Evolutionary conservation across 1,139 yeast genomes (phyloP), one percentile per base, ranked within the genome.

Genomic region (Geotrichum candidum): DNA sequence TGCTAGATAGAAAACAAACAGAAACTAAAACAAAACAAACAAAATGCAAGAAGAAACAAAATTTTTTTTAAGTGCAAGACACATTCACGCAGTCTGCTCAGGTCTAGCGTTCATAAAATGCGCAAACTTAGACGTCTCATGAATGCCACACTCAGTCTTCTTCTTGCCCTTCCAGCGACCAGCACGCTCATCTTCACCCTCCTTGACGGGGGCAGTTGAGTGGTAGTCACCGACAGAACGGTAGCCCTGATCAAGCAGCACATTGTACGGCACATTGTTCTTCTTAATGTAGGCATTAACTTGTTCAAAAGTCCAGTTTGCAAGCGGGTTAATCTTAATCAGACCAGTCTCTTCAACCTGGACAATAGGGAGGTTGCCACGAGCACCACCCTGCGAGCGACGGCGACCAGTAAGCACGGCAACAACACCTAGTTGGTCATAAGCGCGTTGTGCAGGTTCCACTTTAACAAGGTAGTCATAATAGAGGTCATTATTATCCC

Each of bases 71-170:
- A 50, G 15, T n/a, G n/a, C 29, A 53, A 15, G 6, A n/a, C 33
- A 33, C 7, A 33, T 6, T 22, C 27, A 53, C 41, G 54, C 54
- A 54, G 59, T 53, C 46, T 61, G 59, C 7, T 58, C 63, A 41
- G 58, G 56, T 31, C 51, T 54, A 52, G 60, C 45, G 13, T 57
- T 64, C 61, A 86, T 71, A 69, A 75, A 88, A 68, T 87, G 80
- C 0, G 89, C 84, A 72, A 87, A 91, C 65, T 88, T 82, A 50
- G 86, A 82, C 1, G 91, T 83, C 68, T 86, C 87, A 71, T 94
- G 99, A 62, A 94, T 91, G 1, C 99, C 99, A 76, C 99, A 94
- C 73, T 94, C 99, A 0, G 97, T 90, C 77, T 94, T 94, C 4
- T 85, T 82, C 73, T 87, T 83, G 1, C 97, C 97, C 78, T 88